Evolutionary conservation across 768 basidiomycete genomes (phyloP).

Genomic region (Trametes elegans): DNA sequence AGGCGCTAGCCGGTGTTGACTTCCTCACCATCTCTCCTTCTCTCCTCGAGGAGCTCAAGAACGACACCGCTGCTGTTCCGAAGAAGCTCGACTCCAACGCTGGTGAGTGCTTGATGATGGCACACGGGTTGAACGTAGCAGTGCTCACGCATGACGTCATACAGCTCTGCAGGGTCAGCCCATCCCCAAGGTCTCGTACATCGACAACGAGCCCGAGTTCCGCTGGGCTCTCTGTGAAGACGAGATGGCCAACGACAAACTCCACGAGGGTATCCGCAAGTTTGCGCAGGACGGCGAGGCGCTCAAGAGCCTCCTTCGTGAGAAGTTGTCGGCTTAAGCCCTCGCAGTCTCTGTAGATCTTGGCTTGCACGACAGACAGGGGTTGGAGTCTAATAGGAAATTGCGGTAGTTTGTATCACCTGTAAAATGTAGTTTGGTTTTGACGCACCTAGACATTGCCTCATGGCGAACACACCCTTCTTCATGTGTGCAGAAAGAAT

Average conservation of each 20-base stretch:
- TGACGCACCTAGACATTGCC: not conserved
- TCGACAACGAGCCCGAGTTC: conserved; percentile 96
- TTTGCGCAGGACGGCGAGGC: conserved; percentile 94
- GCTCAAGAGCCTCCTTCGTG: conserved; percentile 77
- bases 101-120: conserved; percentile 53
- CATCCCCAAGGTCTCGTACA: conserved; percentile 75
- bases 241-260: conserved; percentile 97
- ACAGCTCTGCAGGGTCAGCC: conserved; percentile 55
- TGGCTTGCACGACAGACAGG: not conserved
- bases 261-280: conserved; percentile 97
- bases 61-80: conserved; percentile 71
- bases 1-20: conserved; percentile 92
- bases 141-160: too few relatives aligned
- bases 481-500: not conserved
- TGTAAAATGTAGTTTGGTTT: conserved; percentile 13
- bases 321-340: conserved; percentile 54
- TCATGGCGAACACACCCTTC: not conserved
- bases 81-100: conserved; percentile 73
- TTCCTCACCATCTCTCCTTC: conserved; percentile 93
- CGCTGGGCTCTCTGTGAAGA: conserved; percentile 91
- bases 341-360: too few relatives aligned
- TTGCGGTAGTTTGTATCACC: conserved; percentile 8
- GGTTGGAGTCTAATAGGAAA: not conserved
- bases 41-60: conserved; percentile 91
- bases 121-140: too few relatives aligned